Conservation (phyloP, 108 stramenopile species). For the Skeletonema costatum region DNA sequence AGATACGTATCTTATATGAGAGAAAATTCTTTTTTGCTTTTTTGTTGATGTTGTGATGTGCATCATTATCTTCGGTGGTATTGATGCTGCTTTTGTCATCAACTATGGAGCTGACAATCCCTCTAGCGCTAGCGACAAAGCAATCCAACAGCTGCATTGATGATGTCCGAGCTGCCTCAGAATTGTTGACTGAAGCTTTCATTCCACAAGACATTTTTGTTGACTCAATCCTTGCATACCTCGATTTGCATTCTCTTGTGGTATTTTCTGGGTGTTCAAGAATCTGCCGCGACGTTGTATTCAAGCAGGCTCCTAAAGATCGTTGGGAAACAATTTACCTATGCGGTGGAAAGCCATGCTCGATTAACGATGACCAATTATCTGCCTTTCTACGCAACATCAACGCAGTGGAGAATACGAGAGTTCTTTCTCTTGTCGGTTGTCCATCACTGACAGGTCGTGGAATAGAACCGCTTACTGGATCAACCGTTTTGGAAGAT, state of each 20-base stretch:
- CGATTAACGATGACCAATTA: slow-evolving; percentile 21
- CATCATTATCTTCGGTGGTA: too few species aligned
- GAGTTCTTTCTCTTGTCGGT: slow-evolving; percentile 24
- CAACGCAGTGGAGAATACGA: slow-evolving; percentile 14
- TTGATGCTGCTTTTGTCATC: too few species aligned
- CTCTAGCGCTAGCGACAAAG: background rate
- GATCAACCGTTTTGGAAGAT: slow-evolving; percentile 27
- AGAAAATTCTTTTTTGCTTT: too few species aligned
- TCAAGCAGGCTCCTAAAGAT: background rate
- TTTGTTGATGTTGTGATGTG: too few species aligned
- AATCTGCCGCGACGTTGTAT: background rate
- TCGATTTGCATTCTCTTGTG: slow-evolving; percentile 26
- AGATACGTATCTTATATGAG: too few species aligned
- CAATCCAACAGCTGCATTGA: background rate
- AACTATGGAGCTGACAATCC: background rate
- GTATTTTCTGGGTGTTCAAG: slow-evolving; percentile 10
- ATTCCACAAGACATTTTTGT: slow-evolving; percentile 10
- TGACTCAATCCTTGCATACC: slow-evolving; percentile 14
- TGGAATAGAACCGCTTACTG: slow-evolving; percentile 16
- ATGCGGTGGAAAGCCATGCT: background rate
- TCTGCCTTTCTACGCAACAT: slow-evolving; percentile 20
- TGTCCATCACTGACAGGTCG: slow-evolving; percentile 8
- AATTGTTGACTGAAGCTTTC: background rate
- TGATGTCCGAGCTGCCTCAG: background rate
- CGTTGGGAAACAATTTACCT: slow-evolving; percentile 7